Conservation (phyloP, 352 stramenopile species). For the Globisporangium recalcitrans region DNA sequence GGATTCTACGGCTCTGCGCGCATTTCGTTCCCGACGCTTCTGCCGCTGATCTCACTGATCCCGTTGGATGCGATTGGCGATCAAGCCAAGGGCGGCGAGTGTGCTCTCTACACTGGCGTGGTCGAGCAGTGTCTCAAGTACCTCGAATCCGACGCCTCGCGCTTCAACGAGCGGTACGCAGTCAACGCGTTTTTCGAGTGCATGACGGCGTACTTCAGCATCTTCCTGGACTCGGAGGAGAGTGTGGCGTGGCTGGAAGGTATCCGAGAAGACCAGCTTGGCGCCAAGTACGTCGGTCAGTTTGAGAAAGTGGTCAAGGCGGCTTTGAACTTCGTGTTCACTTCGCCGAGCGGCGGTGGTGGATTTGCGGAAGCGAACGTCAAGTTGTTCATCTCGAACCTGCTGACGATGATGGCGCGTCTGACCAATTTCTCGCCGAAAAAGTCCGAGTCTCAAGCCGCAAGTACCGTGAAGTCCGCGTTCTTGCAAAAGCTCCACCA, state of each 20-base stretch:
- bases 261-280: slow-evolving; percentile 19
- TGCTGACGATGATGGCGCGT: slow-evolving; percentile 40
- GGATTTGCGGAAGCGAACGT: slow-evolving; percentile 33
- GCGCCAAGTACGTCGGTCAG: slow-evolving; percentile 45
- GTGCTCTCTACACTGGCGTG: slow-evolving; percentile 51
- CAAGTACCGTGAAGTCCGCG: slow-evolving; percentile 24
- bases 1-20: slow-evolving; percentile 72
- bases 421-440: slow-evolving; percentile 29
- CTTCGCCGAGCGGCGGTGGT: slow-evolving; percentile 12
- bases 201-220: slow-evolving; percentile 56
- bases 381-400: slow-evolving; percentile 30
- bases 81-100: slow-evolving; percentile 24
- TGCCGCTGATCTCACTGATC: slow-evolving; percentile 73
- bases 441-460: slow-evolving; percentile 9
- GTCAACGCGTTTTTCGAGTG: slow-evolving; percentile 73
- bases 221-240: slow-evolving; percentile 44
- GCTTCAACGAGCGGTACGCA: slow-evolving; percentile 46
- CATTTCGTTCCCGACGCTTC: slow-evolving; percentile 58
- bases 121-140: slow-evolving; percentile 73
- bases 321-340: slow-evolving; percentile 36
- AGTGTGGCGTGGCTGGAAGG: slow-evolving; percentile 29
- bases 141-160: slow-evolving; percentile 44
- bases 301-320: slow-evolving; percentile 60
- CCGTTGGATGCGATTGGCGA: slow-evolving; percentile 54
- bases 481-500: slow-evolving; percentile 30